Percentiles rank a stretch among this genome's conserved stretches.
Evolutionary conservation across 305 asterid genomes (phyloP).

Genomic region (Fraxinus sp.): DNA sequence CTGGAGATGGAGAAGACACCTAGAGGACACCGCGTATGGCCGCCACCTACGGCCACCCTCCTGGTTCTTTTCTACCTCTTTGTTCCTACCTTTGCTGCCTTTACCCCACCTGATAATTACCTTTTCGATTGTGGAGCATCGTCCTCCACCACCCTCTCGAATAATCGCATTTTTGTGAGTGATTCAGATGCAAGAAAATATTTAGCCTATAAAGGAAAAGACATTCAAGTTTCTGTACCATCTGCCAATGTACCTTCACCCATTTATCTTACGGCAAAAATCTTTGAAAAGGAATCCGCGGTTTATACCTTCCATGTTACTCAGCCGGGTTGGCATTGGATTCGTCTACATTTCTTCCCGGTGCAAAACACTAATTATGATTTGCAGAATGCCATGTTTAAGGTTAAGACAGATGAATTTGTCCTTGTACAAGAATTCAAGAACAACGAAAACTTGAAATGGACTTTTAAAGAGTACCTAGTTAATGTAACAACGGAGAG

Average conservation of each 20-base stretch:
- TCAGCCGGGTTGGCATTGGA: conserved; percentile 89
- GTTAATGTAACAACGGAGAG: conserved; percentile 67
- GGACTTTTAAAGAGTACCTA: conserved; percentile 50
- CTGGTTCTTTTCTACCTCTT: conserved; percentile 43
- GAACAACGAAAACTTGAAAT: conserved; percentile 20
- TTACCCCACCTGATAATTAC: conserved; percentile 54
- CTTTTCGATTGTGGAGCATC: conserved; percentile 59
- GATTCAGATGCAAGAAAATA: conserved; percentile 44
- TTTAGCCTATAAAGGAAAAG: conserved; percentile 41
- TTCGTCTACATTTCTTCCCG: conserved; percentile 76
- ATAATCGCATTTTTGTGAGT: conserved; percentile 39
- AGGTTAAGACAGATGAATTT: conserved; percentile 47
- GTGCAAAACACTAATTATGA: conserved; percentile 39
- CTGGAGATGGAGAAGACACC: conserved; percentile 52
- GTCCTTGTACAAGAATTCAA: conserved; percentile 58
- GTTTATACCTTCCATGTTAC: conserved; percentile 61
- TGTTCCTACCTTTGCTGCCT: conserved; percentile 20
- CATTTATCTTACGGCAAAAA: conserved; percentile 54
- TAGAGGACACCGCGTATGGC: conserved; percentile 26
- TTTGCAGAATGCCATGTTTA: conserved; percentile 49
- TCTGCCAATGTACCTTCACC: conserved; percentile 42
- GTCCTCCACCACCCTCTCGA: conserved; percentile 34
- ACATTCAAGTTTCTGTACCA: conserved; percentile 35
- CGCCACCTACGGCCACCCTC: conserved; percentile 37
- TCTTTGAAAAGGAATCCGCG: conserved; percentile 54